Base-by-base conservation (phyloP, 2,329 filamentous ascomycete genomes). In the Exophiala mesophila region DNA sequence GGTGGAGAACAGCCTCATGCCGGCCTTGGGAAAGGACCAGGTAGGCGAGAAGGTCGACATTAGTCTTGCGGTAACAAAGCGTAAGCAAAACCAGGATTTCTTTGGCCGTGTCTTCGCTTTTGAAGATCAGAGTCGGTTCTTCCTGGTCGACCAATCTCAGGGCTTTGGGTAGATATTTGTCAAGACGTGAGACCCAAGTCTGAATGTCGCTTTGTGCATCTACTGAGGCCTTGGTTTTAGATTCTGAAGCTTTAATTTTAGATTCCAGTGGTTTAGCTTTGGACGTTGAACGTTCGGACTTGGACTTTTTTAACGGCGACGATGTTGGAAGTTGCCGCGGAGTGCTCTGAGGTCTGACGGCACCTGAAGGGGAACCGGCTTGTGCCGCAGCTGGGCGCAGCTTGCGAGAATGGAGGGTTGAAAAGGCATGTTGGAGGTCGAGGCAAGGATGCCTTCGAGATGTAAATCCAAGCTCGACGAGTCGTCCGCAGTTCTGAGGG, bases 1-100 rank as follows among this genome's bases (percentile, higher is more conserved):
- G 51, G 34, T 58, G 56, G 39, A 67, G 50, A 19, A 68, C 67
- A 12, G 60, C 63, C 39, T 63, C 50, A 64, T 67, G 68, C 47
- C 67, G 61, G 18, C 61, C 58, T 44, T 63, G 50, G 13, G 57
- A 53, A 31, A 68, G 62, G 1, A 65, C 67, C 37, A 71, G 52
- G 46, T 66, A 60, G 8, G 55, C 53, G 28, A 71, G 47, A 23
- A 70, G 53, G 53, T 71, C 63, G 7, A 64, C 29, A 17, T 57
- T 45, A 12, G 49, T 50, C 16, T 53, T 36, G 9, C 31, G 40
- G 21, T 60, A 59, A 8, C 63, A 61, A 39, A 58, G 45, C 32
- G 43, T 56, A 23, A 68, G 48, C 13, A 63, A 47, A 9, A 54
- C 55, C 20, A 62, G 51, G 42, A 69, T 45, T 24, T 57, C 53